Percentiles rank a stretch among this genome's conserved stretches.
Conservation (phyloP, 331 rosid genomes). For the Spiraea crenata region DNA sequence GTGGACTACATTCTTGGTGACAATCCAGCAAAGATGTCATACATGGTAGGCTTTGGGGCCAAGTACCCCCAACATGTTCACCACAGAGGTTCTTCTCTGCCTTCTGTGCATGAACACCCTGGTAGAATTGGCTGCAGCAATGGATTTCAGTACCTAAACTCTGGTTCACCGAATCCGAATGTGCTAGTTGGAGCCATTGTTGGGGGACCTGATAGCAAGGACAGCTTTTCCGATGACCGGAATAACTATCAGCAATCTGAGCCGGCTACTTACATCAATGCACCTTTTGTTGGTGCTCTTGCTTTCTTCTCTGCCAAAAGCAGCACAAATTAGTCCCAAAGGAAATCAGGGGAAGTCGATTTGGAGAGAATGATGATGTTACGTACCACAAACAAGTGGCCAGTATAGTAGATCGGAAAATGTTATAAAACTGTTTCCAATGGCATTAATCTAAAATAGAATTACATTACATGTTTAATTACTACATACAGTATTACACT, state of each 20-base stretch:
- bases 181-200: conserved; percentile 70
- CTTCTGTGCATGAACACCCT: conserved; percentile 45
- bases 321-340: conserved; percentile 9
- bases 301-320: conserved; percentile 50
- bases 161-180: conserved; percentile 67
- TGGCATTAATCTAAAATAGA: too few relatives aligned
- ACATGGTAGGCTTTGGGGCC: conserved; percentile 84
- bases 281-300: conserved; percentile 72
- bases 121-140: conserved; percentile 40
- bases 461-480: too few relatives aligned
- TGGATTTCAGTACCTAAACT: conserved; percentile 48
- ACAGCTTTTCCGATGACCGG: conserved; percentile 66
- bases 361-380: conserved; percentile 2
- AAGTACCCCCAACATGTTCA: conserved; percentile 61
- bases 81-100: conserved; percentile 80
- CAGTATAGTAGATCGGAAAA: neutral
- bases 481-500: too few relatives aligned
- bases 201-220: conserved; percentile 77
- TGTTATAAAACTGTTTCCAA: too few relatives aligned
- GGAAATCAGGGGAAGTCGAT: neutral
- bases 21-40: conserved; percentile 64
- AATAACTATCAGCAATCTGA: conserved; percentile 76
- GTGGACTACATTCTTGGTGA: conserved; percentile 79
- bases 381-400: neutral
- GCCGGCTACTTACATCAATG: conserved; percentile 88